Conservation (phyloP, 2,329 filamentous ascomycete species). For the Hypoxylon sp. region DNA sequence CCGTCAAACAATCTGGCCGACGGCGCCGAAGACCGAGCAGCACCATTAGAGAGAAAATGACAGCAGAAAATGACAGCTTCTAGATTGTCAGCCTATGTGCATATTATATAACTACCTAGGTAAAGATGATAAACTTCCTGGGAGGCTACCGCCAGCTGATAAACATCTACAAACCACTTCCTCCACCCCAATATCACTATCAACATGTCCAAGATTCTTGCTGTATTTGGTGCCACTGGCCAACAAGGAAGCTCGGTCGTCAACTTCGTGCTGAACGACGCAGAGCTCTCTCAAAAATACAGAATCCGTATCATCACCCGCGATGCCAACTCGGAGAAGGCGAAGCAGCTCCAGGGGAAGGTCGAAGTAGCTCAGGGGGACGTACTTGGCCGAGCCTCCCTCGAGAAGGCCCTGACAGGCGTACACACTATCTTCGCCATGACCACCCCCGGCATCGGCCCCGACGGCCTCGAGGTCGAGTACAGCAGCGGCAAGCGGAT, state of each 20-base stretch:
- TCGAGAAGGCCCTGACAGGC: conserved; percentile 52
- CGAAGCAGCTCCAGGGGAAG: conserved; percentile 43
- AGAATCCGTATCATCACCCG: conserved; percentile 60
- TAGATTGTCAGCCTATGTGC: too few relatives aligned
- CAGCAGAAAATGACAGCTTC: too few relatives aligned
- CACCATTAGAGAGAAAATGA: too few relatives aligned
- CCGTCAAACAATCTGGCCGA: too few relatives aligned
- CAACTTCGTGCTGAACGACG: conserved; percentile 53
- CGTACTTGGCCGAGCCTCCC: conserved; percentile 48
- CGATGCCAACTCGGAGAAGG: conserved; percentile 48
- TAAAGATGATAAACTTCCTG: too few relatives aligned
- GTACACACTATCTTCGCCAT: conserved; percentile 59
- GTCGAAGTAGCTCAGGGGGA: conserved; percentile 53
- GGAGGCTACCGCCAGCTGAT: too few relatives aligned
- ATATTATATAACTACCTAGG: too few relatives aligned
- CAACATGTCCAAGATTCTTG: conserved; percentile 48
- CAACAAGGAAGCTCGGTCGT: conserved; percentile 60
- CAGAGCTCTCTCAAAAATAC: conserved; percentile 54
- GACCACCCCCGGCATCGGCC: conserved; percentile 52
- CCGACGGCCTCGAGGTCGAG: conserved; percentile 48
- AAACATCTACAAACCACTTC: background rate
- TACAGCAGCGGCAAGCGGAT: conserved; percentile 46
- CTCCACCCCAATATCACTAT: background rate
- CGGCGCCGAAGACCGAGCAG: too few relatives aligned
- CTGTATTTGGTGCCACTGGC: conserved; percentile 61